phyloP scores from a whole-genome alignment of 2,329 filamentous ascomycete species.

The Drechslera avenae region DNA sequence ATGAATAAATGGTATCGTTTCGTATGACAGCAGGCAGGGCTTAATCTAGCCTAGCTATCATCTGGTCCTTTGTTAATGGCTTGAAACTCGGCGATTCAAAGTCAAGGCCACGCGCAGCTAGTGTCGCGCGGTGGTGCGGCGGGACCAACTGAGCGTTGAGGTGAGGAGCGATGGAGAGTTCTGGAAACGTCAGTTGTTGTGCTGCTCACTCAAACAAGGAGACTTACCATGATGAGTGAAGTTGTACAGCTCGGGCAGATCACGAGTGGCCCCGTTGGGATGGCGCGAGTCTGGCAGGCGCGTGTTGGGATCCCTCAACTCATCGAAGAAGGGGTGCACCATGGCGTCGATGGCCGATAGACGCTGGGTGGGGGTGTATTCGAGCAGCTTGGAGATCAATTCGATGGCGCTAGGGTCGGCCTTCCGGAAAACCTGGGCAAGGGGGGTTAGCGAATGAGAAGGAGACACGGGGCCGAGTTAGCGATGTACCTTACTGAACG shows the following conservation, averaged over 20 bases:
- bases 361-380: slow-evolving; percentile 97
- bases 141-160: slow-evolving; percentile 90
- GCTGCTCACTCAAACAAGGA: background rate
- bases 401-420: slow-evolving; percentile 92
- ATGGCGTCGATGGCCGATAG: slow-evolving; percentile 93
- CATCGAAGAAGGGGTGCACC: slow-evolving; percentile 98
- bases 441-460: slow-evolving; percentile 3
- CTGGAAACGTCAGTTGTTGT: slow-evolving; percentile 54
- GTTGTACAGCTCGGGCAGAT: slow-evolving; percentile 87
- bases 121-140: slow-evolving; percentile 73
- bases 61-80: slow-evolving; percentile 89
- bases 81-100: slow-evolving; percentile 82
- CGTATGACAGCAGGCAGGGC: slow-evolving; percentile 33
- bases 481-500: slow-evolving; percentile 83
- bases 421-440: slow-evolving; percentile 83
- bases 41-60: slow-evolving; percentile 96
- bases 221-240: slow-evolving; percentile 89
- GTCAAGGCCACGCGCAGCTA: slow-evolving; percentile 81
- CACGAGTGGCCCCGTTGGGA: slow-evolving; percentile 76
- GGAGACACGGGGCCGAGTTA: background rate
- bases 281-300: slow-evolving; percentile 94
- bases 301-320: slow-evolving; percentile 88
- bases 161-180: slow-evolving; percentile 91
- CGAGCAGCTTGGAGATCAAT: slow-evolving; percentile 87
- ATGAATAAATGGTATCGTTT: slow-evolving; percentile 50